Evolutionary conservation across 208 protist species (phyloP), one percentile per base, ranked within the genome.

Genomic region (Crithidia fasciculata): DNA sequence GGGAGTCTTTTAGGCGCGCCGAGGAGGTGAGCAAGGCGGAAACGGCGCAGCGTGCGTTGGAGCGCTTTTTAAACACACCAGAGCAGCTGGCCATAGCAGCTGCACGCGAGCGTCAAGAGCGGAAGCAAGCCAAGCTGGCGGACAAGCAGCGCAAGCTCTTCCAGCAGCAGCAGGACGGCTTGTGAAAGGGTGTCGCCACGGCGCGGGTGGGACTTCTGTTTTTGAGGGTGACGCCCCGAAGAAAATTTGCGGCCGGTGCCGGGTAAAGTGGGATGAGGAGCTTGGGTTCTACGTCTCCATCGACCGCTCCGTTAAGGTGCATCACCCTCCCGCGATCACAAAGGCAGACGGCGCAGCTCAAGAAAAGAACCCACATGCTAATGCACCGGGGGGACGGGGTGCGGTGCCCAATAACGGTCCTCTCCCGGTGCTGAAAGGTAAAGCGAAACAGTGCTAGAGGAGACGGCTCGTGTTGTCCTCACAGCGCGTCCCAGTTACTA

Each of bases 151-250:
- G 82, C 76, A 69, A 68, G 56, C 69, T 81, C 16, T 84, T 83
- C 61, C 6, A 87, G 44, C 77, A 68, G 12, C 84, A 94, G 47
- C 92, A 96, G 69, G 56, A 75, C 18, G 19, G 41, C 1, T 80
- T 94, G 66, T 93, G 2, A 84, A 83, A 50, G 78, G 75, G 16
- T 96, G 92, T 55, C 84, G 61, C 52, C 92, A 96, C 70, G 89
- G 82, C 8, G 77, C 68, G 0, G 78, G 81, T 36, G 76, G 82
- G 6, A 60, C 68, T 9, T 94, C 89, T 18, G 54, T 94, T 10
- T 93, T 96, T 68, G 82, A 81, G 8, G 13, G 86, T 1, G 49
- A 80, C 10, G 53, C 49, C 10, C 19, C 84, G 16, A 76, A 75
- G 52, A 87, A 86, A 49, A 64, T 83, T 5, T 96, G 92, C 64